Base-by-base conservation (phyloP, 2,329 filamentous ascomycete genomes). In the Diplocarpon rosae region DNA sequence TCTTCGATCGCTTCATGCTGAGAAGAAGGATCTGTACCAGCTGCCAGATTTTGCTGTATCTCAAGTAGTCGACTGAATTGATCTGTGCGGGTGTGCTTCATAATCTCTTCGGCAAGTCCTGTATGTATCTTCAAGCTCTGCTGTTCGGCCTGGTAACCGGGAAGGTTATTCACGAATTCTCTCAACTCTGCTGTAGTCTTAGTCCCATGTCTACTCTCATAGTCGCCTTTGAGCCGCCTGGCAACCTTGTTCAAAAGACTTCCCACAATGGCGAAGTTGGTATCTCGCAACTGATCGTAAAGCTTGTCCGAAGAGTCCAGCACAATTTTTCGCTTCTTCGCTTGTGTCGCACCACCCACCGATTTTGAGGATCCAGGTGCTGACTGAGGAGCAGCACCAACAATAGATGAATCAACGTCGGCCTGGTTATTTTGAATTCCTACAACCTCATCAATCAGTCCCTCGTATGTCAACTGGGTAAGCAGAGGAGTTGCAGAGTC, bases 391-490 rank as follows among this genome's bases (percentile, higher is more conserved):
- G 80, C 72, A n/a, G 76, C 75, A 10, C 90, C 90, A 9, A 95
- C 79, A 48, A 96, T 78, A 1, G 88, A 88, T 2, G 87, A 86
- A 61, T 96, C 90, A 16, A 96, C 80, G 60, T 96, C 92, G 31
- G 86, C 82, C 61, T 94, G 88, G 59, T 93, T 96, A 59, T 95
- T 84, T 52, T 85, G 78, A 49, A 98, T 94, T 28, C 84, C 82
- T 60, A 94, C 93, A 13, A 92, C 75, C 62, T 98, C 92, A 59
- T 98, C 93, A 43, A 98, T 83, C 20, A 98, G 71, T 3, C 92
- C 92, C 66, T 98, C 90, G 59, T 98, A 98, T 1, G 92, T 98
- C 50, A 98, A 69, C 62, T 98, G 92, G 0, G 90, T 96, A 43
- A 98, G 79, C 13, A 98, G 72, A 0, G 85, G 83, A 1, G 92